phyloP scores from a whole-genome alignment of 495 filamentous ascomycete species.

The Aspergillus hancockii region DNA sequence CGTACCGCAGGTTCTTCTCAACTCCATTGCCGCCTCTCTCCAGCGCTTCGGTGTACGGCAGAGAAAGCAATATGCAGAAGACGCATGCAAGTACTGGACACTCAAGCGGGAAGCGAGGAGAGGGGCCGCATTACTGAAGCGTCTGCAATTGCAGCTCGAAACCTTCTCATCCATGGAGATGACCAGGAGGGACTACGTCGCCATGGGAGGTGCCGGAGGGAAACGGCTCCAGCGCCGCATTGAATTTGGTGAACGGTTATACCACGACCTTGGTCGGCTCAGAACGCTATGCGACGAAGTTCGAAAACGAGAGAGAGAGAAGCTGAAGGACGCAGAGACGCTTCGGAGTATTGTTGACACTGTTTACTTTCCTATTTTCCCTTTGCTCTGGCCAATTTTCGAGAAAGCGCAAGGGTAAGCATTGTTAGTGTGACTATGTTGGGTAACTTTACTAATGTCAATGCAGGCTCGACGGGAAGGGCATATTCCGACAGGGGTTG shows the following conservation, averaged over 20 bases:
- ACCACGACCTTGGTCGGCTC: conserved; percentile 74
- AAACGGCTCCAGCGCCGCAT: conserved; percentile 77
- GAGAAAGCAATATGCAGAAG: conserved; percentile 85
- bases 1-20: conserved; percentile 81
- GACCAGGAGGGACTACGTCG: conserved; percentile 85
- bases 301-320: conserved; percentile 70
- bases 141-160: conserved; percentile 83
- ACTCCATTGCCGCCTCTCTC: conserved; percentile 76
- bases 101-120: conserved; percentile 90
- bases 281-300: conserved; percentile 65
- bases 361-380: conserved; percentile 85
- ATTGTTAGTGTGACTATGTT: conserved; percentile 2
- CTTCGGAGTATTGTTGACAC: conserved; percentile 76
- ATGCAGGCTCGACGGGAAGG: conserved; percentile 70
- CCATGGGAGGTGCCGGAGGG: conserved; percentile 83
- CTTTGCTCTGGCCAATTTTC: conserved; percentile 75
- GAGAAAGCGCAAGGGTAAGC: conserved; percentile 76
- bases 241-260: conserved; percentile 78
- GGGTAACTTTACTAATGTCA: conserved; percentile 34
- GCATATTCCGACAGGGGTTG: conserved; percentile 67
- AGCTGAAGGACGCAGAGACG: conserved; percentile 72
- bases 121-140: conserved; percentile 87
- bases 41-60: conserved; percentile 79
- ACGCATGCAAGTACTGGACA: conserved; percentile 97
- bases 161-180: conserved; percentile 96